A percentile compares a stretch with the other conserved stretches of the same genome.
These are phyloP conservation scores for Domatiomyces catenatus DNA, from an alignment of 2,329 filamentous ascomycete genomes.

Conservation along the genomic window DNA sequence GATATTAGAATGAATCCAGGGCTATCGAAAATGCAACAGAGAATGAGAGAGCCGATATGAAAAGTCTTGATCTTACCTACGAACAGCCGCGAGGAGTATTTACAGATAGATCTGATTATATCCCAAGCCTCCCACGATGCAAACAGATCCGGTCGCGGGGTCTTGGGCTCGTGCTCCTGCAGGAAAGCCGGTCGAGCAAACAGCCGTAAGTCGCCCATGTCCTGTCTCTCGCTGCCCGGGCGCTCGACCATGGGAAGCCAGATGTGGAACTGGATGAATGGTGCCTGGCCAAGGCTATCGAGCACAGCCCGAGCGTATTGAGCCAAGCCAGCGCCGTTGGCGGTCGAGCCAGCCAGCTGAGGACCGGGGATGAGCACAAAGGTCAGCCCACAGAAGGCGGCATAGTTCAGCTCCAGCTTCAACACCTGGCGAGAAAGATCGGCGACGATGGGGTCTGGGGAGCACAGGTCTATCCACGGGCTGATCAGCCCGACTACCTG, in stretches of 20 bases:
- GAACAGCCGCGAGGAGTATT: constrained; percentile 64
- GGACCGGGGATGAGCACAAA: constrained; percentile 75
- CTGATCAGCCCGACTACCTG: constrained; percentile 69
- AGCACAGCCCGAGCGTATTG: constrained; percentile 75
- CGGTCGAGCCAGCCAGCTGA: constrained; percentile 42
- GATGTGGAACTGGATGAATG: constrained; percentile 64
- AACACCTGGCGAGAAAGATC: constrained; percentile 80
- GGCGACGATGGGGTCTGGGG: constrained; percentile 64
- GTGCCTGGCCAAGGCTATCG: constrained; percentile 59
- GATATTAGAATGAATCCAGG: constrained; percentile 8
- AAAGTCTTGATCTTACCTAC: constrained; percentile 49
- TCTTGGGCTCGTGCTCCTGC: constrained; percentile 20
- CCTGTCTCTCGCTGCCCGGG: constrained; percentile 37
- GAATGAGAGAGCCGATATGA: neutral
- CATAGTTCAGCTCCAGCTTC: constrained; percentile 82
- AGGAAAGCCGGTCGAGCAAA: constrained; percentile 29
- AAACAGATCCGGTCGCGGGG: constrained; percentile 49
- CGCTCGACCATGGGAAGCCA: constrained; percentile 73
- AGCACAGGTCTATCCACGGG: constrained; percentile 83
- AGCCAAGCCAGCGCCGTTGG: constrained; percentile 36
- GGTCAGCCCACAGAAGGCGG: constrained; percentile 80
- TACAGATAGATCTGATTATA: constrained; percentile 66
- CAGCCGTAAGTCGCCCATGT: constrained; percentile 30
- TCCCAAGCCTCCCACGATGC: constrained; percentile 92
- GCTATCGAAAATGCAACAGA: neutral